These are phyloP conservation scores for Chloris gayana DNA, from an alignment of 176 grass and related monocot genomes.

Conservation along the genomic window DNA sequence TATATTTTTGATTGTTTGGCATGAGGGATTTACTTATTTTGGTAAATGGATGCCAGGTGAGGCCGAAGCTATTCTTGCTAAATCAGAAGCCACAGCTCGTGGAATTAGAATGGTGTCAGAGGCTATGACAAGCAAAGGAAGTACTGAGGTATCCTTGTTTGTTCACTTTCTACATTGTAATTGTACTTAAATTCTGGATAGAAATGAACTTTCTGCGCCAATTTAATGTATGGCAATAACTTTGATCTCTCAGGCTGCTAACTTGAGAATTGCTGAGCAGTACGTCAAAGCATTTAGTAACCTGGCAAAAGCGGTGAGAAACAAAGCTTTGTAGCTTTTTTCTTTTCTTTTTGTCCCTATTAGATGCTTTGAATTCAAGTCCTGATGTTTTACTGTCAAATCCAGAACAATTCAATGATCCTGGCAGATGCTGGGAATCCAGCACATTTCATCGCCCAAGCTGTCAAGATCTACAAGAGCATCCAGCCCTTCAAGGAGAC, in stretches of 20 bases:
- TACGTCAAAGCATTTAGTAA: slow-evolving; percentile 75
- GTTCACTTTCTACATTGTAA: not conserved
- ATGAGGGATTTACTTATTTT: slow-evolving; percentile 22
- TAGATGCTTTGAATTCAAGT: not conserved
- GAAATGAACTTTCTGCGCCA: not conserved
- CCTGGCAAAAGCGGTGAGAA: slow-evolving; percentile 73
- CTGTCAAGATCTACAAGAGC: slow-evolving; percentile 74
- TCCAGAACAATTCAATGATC: slow-evolving; percentile 71
- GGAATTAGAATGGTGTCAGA: slow-evolving; percentile 75
- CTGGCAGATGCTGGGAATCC: slow-evolving; percentile 64
- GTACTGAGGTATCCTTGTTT: slow-evolving; percentile 62
- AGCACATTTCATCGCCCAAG: slow-evolving; percentile 73
- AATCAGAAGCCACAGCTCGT: slow-evolving; percentile 73
- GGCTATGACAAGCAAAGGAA: slow-evolving; percentile 72
- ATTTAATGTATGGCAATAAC: not conserved
- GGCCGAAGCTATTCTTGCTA: slow-evolving; percentile 86
- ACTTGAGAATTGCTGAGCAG: slow-evolving; percentile 86
- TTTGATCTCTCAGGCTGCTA: slow-evolving; percentile 59
- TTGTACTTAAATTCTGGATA: slow-evolving; percentile 3
- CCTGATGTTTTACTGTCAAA: slow-evolving; percentile 15
- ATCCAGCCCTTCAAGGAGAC: slow-evolving; percentile 22
- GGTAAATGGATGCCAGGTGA: slow-evolving; percentile 59
- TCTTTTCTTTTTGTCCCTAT: not conserved
- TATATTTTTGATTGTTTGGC: not conserved
- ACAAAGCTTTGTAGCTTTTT: not conserved